A percentile compares a stretch with the other conserved stretches of the same genome.
phyloP scores from a whole-genome alignment of 1,284 basidiomycete genomes.

The Fomes fomentarius region DNA sequence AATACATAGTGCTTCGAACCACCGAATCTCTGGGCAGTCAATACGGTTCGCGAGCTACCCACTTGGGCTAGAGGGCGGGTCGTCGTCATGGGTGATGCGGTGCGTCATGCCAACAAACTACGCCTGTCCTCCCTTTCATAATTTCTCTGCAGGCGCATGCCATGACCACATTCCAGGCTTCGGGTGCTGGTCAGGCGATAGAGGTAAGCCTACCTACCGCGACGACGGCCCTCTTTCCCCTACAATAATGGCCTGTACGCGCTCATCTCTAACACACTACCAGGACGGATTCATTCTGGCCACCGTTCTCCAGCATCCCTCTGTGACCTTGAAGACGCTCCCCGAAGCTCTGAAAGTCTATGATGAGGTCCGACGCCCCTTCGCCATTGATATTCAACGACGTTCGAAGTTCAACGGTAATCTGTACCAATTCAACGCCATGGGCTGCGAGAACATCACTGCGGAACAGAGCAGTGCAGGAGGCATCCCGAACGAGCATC shows the following conservation, averaged over 20 bases:
- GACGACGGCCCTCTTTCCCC: no score
- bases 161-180: conserved; percentile 35
- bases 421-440: no score
- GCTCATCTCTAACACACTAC: neutral
- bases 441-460: no score
- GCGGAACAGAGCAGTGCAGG: no score
- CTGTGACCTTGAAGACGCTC: neutral
- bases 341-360: conserved; percentile 2
- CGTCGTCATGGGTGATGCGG: conserved; percentile 41
- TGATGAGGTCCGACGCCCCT: neutral
- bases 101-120: conserved; percentile 14
- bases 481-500: no score
- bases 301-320: neutral
- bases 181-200: conserved; percentile 38
- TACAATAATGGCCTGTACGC: neutral
- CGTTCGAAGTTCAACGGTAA: no score
- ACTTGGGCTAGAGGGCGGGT: conserved; percentile 32
- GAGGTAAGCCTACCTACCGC: conserved; percentile 26
- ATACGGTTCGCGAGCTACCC: conserved; percentile 33
- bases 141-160: conserved; percentile 30
- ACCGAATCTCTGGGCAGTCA: conserved; percentile 15
- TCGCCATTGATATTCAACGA: no score
- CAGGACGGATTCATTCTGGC: conserved; percentile 9
- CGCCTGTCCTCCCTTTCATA: neutral
- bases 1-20: no score